Evolutionary conservation across 225 moss, liverwort and hornwort species (phyloP), one percentile per base, ranked within the genome.

Genomic region (Bryum argenteum): DNA sequence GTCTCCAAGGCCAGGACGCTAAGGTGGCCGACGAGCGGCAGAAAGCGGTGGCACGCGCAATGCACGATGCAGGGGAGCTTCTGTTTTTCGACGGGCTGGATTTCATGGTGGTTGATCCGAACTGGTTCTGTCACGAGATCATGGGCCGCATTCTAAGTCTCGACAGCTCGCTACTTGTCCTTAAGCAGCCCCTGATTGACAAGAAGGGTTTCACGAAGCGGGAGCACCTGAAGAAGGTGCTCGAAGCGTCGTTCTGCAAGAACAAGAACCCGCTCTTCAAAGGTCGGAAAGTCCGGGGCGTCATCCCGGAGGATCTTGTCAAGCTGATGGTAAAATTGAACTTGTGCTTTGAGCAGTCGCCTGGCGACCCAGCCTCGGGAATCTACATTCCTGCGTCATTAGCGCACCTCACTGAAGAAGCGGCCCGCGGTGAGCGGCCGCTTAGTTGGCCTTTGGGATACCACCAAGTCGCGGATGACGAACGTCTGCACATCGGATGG

Each of bases 81-180:
- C 73, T 90, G 12, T 85, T 75, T 50, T 78, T 78, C 13, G 83
- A 87, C 44, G 84, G 77, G 1, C 78, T 86, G 2, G 82, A 85
- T 58, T 85, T 94, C 67, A 88, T 91, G 78, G 88, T 94, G 13
- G 88, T 82, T 2, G 89, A 94, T 8, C 87, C 90, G 1, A 87
- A 83, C 55, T 94, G 91, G 94, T 91, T 91, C 71, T 86, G 89
- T 44, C 86, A 85, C 74, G 89, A 86, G 54, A 85, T 93, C 50
- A 80, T 93, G 69, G 90, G 93, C 48, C 77, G 81, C 17, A 87
- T 87, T 56, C 81, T 87, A 4, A 81, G 81, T 72, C 63, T 80
- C 63, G 80, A 87, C 72, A 82, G 83, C 84, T 80, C 79, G 44
- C 66, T 86, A 10, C 43, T 78, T 8, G 84, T 87, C 1, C 75